Evolutionary conservation across 2,329 filamentous ascomycete species (phyloP), one percentile per base, ranked within the genome.

Genomic region (Ophiostoma ulmi): DNA sequence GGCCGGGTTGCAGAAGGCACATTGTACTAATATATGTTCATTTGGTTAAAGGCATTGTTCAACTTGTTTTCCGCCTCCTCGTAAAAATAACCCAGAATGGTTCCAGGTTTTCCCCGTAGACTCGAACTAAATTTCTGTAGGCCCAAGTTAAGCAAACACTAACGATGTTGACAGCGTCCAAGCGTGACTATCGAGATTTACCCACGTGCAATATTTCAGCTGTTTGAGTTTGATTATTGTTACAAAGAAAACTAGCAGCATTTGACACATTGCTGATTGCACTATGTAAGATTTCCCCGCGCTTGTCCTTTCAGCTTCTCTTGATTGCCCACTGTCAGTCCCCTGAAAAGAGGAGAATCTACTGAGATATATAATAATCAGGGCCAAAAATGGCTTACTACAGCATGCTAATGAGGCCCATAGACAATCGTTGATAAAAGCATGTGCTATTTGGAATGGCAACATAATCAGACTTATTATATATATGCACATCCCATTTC

Each of bases 311-410:
- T 58, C 52, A 58, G 52, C 52, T 58, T 8, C 22, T 58, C 52
- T 26, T 3, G n/a, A 58, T 17, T 22, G 52, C 11, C 52, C 52
- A 58, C n/a, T 22, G 17, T 26, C 7, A 22, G 7, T 17, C 44
- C 41, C 44, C 41, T 48, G 44, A 48, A 48, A 10, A 31, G 4
- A 61, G 6, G 22, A 61, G 35, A 22, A 61, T 17, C 7, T 58
- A 35, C 55, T 61, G 55, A 61, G 55, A 61, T 31, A 35, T 61
- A 61, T 61, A 61, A 61, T 31, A 61, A 61, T 61, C 13, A 17
- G 55, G 13, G 26, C 55, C 14, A 11, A 17, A 48, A 17, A 7
- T 20, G 44, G 44, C 17, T 7, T 20, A 48, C 44, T n/a, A 48
- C 17, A 48, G 44, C 14, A 5, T 48, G 14, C 5, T 17, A 48